A percentile compares a stretch with the other conserved stretches of the same genome.
phyloP scores from a whole-genome alignment of 352 stramenopile genomes.

The Phytopythium cucurbitacearum region DNA sequence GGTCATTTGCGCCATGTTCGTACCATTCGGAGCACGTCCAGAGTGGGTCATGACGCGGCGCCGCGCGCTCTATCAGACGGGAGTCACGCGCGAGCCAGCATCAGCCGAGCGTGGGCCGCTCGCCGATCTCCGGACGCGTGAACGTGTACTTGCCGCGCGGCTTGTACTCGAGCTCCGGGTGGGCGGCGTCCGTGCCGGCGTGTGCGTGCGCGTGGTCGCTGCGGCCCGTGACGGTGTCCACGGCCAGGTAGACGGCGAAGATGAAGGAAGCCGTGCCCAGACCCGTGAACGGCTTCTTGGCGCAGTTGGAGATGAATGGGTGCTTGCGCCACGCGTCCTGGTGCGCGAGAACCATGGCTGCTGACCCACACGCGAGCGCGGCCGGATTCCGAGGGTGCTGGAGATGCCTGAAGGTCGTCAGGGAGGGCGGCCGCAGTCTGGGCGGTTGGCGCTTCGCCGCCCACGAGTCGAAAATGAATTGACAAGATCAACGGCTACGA shows the following conservation, averaged over 20 bases:
- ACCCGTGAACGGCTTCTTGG: slow-evolving; percentile 84
- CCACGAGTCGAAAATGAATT: too few species aligned
- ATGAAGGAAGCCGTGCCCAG: slow-evolving; percentile 70
- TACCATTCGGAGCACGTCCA: background rate
- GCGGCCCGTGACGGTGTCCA: slow-evolving; percentile 54
- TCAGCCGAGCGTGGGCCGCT: slow-evolving; percentile 41
- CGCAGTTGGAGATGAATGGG: slow-evolving; percentile 77
- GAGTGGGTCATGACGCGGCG: too few species aligned
- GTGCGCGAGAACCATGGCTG: slow-evolving; percentile 76
- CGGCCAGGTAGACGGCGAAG: slow-evolving; percentile 75
- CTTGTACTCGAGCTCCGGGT: slow-evolving; percentile 28
- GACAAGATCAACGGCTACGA: too few species aligned
- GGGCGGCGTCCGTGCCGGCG: slow-evolving; percentile 21
- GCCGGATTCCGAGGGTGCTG: slow-evolving; percentile 7
- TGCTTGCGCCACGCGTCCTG: slow-evolving; percentile 88
- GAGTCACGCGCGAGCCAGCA: too few species aligned
- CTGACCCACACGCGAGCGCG: background rate
- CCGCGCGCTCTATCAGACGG: too few species aligned
- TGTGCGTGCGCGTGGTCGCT: slow-evolving; percentile 25
- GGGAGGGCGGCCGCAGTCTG: too few species aligned
- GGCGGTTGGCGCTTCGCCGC: too few species aligned
- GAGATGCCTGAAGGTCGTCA: background rate
- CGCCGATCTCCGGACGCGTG: slow-evolving; percentile 51
- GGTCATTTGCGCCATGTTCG: too few species aligned
- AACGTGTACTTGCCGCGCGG: slow-evolving; percentile 48